phyloP scores from a whole-genome alignment of 1,284 basidiomycete species.

The Mycena citricolor region DNA sequence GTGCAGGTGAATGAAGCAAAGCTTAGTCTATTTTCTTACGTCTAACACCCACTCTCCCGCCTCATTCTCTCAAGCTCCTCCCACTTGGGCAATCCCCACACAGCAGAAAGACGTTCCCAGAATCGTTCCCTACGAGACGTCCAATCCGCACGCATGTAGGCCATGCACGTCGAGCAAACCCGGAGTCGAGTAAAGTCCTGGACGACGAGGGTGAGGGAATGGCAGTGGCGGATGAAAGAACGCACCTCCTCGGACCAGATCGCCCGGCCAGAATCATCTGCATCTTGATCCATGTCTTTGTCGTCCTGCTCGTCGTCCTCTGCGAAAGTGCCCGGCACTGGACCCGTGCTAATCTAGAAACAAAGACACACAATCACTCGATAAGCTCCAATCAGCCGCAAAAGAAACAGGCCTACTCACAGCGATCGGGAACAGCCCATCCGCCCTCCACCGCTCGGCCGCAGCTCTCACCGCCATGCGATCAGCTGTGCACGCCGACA shows the following conservation, averaged over 20 bases:
- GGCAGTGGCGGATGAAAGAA: neutral
- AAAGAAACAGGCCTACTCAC: neutral
- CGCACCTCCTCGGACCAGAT: conserved; percentile 22
- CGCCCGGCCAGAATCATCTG: conserved; percentile 10
- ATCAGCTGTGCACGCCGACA: conserved; percentile 16
- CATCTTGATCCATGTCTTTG: neutral
- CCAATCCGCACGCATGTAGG: conserved; percentile 20
- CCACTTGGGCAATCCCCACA: conserved; percentile 19
- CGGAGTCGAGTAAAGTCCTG: conserved; percentile 20
- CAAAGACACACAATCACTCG: neutral
- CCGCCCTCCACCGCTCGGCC: conserved; percentile 19
- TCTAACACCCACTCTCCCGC: too few relatives aligned
- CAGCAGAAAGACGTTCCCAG: conserved; percentile 16
- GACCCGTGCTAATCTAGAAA: too few relatives aligned
- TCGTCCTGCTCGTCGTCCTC: neutral
- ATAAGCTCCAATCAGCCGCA: neutral
- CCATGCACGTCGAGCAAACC: conserved; percentile 18
- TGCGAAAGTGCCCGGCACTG: too few relatives aligned
- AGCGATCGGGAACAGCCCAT: conserved; percentile 9
- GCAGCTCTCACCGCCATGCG: conserved; percentile 20
- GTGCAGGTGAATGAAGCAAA: too few relatives aligned
- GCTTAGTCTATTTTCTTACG: too few relatives aligned
- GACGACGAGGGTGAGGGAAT: neutral
- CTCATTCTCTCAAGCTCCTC: conserved; percentile 11
- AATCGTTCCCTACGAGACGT: conserved; percentile 12